Base-by-base conservation (phyloP, 108 stramenopile species). In the Skeletonema grethae region DNA sequence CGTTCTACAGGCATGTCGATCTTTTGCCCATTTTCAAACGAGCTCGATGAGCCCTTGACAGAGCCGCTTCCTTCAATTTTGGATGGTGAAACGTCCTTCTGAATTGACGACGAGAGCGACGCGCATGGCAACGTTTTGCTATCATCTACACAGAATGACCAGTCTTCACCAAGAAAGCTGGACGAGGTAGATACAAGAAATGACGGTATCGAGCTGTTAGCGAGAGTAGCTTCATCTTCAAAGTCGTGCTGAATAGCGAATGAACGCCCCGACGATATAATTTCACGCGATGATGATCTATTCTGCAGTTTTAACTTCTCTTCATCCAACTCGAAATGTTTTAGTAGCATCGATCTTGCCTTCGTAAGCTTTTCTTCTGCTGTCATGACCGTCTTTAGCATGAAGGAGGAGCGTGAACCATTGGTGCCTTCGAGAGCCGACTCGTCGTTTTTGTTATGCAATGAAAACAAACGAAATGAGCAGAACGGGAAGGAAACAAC, bases 1-100 rank as follows among this genome's bases (percentile, higher is more conserved):
- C 34, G 22, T 4, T 15, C 58, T 57, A n/a, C 15, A 8, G 55
- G 67, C 24, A 32, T 4, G 43, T 16, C 18, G 2, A 56, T 55
- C n/a, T 75, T 63, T 32, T 75, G 74, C 9, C 74, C 74, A 39
- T 75, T 58, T 65, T 75, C 74, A 55, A 67, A 68, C 25, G 61
- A 30, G 9, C 60, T 75, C 7, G 50, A 53, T 53, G 50, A 53
- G 50, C 7, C 50, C 20, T 53, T 24, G 6, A 22, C 50, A 22
- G 50, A 53, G 50, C 60, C 56, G 48, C 60, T 68, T 30, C 59
- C 50, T 28, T 61, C 50, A 28, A 57, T 66, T 48, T 67, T 75
- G 3, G 66, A 41, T 38, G 66, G 65, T 41, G 73, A 68, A n/a
- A 22, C 28, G 22, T 43, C 62, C 35, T 75, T 55, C 35, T 46